Evolutionary conservation across 1,284 basidiomycete genomes (phyloP).

Genomic region (Rhodotorula sp.): DNA sequence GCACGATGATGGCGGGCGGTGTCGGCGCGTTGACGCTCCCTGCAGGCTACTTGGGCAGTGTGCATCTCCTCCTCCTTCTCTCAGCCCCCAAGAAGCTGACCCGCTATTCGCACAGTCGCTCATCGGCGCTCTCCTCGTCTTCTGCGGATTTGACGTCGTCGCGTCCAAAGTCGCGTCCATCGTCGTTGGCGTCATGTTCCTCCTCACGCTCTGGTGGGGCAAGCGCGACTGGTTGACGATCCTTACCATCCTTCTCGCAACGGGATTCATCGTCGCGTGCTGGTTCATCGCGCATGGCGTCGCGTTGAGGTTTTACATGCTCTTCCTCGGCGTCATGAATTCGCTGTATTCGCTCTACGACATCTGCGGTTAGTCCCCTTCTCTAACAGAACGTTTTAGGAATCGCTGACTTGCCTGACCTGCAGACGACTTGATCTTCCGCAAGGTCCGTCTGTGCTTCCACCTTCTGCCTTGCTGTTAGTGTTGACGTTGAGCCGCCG

Average conservation of each 20-base stretch:
- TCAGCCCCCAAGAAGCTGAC: background rate
- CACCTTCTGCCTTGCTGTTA: background rate
- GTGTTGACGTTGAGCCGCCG: background rate
- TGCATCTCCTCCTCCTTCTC: background rate
- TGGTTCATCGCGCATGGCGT: constrained; percentile 78
- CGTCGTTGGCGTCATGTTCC: constrained; percentile 78
- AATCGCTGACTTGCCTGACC: background rate
- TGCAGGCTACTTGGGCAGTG: constrained; percentile 87
- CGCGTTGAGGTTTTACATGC: constrained; percentile 64
- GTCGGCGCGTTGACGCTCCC: constrained; percentile 75
- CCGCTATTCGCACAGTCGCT: constrained; percentile 56
- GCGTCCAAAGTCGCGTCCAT: constrained; percentile 87
- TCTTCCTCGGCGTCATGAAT: constrained; percentile 95
- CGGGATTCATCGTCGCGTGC: constrained; percentile 65
- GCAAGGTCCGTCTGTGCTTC: background rate
- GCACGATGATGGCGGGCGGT: constrained; percentile 90
- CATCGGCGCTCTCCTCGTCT: constrained; percentile 85
- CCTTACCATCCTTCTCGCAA: constrained; percentile 51
- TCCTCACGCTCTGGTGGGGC: constrained; percentile 67
- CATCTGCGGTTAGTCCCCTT: constrained; percentile 21
- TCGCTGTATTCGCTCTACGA: constrained; percentile 86
- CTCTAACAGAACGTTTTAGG: background rate
- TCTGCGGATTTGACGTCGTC: constrained; percentile 87
- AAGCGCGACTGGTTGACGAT: constrained; percentile 43
- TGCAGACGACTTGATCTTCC: background rate